These are phyloP conservation scores for Verticillium klebahnii DNA, from an alignment of 2,329 filamentous ascomycete species.

Conservation along the genomic window DNA sequence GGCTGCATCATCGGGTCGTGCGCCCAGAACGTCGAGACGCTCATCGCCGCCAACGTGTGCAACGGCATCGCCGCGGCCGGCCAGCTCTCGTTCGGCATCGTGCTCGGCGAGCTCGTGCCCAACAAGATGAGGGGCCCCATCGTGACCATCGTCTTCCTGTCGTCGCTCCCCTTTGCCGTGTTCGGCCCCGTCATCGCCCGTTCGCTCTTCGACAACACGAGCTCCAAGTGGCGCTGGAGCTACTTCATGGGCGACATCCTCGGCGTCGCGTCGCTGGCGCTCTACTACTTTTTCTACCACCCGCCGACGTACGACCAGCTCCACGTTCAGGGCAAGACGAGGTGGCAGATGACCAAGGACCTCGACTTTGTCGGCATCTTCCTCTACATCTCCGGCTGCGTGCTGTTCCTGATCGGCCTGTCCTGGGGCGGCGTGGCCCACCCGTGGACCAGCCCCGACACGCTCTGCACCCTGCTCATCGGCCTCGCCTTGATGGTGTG, in stretches of 20 bases:
- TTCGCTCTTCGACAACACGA: slow-evolving; percentile 36
- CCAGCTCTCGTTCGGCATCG: slow-evolving; percentile 35
- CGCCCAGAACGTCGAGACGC: slow-evolving; percentile 25
- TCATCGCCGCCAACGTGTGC: slow-evolving; percentile 31
- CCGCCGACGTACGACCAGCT: slow-evolving; percentile 40
- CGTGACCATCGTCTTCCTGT: slow-evolving; percentile 31
- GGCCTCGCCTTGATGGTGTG: slow-evolving; percentile 26
- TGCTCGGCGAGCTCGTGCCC: slow-evolving; percentile 38
- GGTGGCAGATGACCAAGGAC: slow-evolving; percentile 31
- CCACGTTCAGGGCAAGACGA: slow-evolving; percentile 29
- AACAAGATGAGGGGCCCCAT: slow-evolving; percentile 33
- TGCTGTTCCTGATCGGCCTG: slow-evolving; percentile 39
- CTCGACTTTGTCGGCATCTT: slow-evolving; percentile 42
- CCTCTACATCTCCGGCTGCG: slow-evolving; percentile 33
- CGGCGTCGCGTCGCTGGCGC: slow-evolving; percentile 29
- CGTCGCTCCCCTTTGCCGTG: slow-evolving; percentile 33
- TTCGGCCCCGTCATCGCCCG: slow-evolving; percentile 43
- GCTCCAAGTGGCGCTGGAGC: slow-evolving; percentile 40
- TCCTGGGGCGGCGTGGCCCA: slow-evolving; percentile 35
- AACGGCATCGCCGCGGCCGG: slow-evolving; percentile 34
- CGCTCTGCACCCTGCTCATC: slow-evolving; percentile 30
- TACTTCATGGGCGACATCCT: slow-evolving; percentile 44
- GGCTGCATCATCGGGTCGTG: slow-evolving; percentile 31
- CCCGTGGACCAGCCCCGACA: slow-evolving; percentile 35
- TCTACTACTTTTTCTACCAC: slow-evolving; percentile 41